Base-by-base conservation (phyloP, 2,329 filamentous ascomycete species). In the Colletotrichum sp. region DNA sequence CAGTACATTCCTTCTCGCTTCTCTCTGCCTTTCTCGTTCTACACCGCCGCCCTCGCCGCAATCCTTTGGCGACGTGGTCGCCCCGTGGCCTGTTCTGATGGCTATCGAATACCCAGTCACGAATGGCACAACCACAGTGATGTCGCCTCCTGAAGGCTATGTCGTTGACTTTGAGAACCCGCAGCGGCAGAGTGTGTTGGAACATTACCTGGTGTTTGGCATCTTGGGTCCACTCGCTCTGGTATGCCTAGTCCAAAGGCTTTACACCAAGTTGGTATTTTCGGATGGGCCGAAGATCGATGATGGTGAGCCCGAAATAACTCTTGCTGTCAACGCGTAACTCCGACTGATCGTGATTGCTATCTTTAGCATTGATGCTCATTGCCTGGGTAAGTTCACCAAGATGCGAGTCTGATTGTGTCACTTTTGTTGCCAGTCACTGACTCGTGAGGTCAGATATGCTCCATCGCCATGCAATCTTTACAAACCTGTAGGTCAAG, bases 151-250 rank as follows among this genome's bases (percentile, higher is more conserved):
- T 5, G 74, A 78, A 8, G 83, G 78, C 36, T 86, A 84, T 69
- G 79, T 80, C 11, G 81, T 85, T 29, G 78, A 86, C 65, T 83
- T 86, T 59, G 81, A 81, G 3, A 78, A 84, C 55, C 83, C 84
- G 3, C 78, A 79, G 49, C 78, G 78, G 15, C 79, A 81, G 25
- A 78, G 74, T 16, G 80, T 79, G 16, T 34, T 76, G 2, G 69
- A 81, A 0, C 79, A 81, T 16, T 83, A 79, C 16, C 63, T 81
- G 1, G 76, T 83, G 16, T 82, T 83, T 72, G 81, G 78, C 0
- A 71, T 83, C 5, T 73, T 79, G 4, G 81, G 78, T 2, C 63
- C 79, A 1, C 57, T 84, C 49, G 82, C 82, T 2, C 57, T 81
- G 4, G 55, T 81, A 9, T 77, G 79, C 5, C 55, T 84, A 6